Percentiles rank a stretch among this genome's conserved stretches.
Conservation (phyloP, 2,329 filamentous ascomycete genomes). For the Monosporascus sp. region DNA sequence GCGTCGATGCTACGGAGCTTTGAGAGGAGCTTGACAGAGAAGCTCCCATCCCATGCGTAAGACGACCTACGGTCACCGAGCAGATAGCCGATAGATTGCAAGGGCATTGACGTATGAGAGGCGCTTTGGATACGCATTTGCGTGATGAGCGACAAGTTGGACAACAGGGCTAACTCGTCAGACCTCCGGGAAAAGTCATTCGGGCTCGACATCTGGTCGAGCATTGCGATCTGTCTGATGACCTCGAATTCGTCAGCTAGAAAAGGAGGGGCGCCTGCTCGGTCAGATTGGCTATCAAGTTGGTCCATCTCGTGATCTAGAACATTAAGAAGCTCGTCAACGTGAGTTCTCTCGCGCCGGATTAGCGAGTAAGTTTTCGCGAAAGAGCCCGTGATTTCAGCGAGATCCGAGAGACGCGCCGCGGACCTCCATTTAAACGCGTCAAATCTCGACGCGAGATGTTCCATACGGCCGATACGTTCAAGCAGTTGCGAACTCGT, state of each 20-base stretch:
- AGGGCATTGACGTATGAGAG: slow-evolving; percentile 30
- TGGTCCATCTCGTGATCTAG: slow-evolving; percentile 46
- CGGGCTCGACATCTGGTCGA: slow-evolving; percentile 29
- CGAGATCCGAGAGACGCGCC: slow-evolving; percentile 46
- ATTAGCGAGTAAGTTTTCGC: slow-evolving; percentile 53
- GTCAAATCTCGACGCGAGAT: slow-evolving; percentile 56
- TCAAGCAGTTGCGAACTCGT: slow-evolving; percentile 39
- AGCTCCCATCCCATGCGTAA: slow-evolving; percentile 34
- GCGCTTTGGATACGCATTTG: slow-evolving; percentile 38
- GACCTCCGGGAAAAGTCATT: slow-evolving; percentile 16
- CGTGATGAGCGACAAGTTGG: slow-evolving; percentile 37
- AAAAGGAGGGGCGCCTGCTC: slow-evolving; percentile 42
- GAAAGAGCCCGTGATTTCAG: slow-evolving; percentile 49
- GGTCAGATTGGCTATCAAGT: slow-evolving; percentile 41
- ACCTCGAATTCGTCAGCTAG: slow-evolving; percentile 52
- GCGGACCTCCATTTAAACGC: slow-evolving; percentile 53
- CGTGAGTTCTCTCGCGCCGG: slow-evolving; percentile 37
- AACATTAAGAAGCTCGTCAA: slow-evolving; percentile 43
- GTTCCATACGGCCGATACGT: slow-evolving; percentile 46
- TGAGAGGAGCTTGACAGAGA: slow-evolving; percentile 49
- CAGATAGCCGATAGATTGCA: slow-evolving; percentile 46
- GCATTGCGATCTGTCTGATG: slow-evolving; percentile 46
- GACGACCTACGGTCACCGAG: slow-evolving; percentile 20
- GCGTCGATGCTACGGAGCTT: slow-evolving; percentile 47
- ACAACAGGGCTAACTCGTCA: slow-evolving; percentile 43